These are phyloP conservation scores for Teratosphaeria nubilosa DNA, from an alignment of 2,329 filamentous ascomycete genomes.

Conservation along the genomic window DNA sequence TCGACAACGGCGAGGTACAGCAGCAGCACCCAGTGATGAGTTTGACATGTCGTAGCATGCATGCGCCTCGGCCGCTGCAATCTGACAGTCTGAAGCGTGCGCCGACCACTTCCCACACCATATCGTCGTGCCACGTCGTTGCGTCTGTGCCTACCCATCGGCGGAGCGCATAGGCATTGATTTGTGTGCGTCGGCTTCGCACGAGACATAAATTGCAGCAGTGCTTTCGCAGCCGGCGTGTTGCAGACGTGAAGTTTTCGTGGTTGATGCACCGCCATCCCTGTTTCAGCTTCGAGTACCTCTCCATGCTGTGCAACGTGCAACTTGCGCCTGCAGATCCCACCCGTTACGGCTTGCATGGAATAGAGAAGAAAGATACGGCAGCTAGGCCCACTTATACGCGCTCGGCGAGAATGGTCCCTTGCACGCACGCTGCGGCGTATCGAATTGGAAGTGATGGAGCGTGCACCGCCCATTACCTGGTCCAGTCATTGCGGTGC, in stretches of 20 bases:
- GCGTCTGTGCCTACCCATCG: not conserved
- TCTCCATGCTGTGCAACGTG: slow-evolving; percentile 10
- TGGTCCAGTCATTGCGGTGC: not conserved
- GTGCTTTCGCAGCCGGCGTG: not conserved
- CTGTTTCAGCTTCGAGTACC: slow-evolving; percentile 8
- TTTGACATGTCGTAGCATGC: slow-evolving; percentile 5
- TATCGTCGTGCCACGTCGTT: slow-evolving; percentile 5
- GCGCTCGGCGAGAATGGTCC: not conserved
- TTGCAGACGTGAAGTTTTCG: not conserved
- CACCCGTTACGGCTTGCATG: slow-evolving; percentile 9
- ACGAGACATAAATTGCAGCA: not conserved
- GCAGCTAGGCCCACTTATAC: not conserved
- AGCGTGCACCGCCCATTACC: not conserved
- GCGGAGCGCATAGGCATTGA: not conserved
- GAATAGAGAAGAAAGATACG: not conserved
- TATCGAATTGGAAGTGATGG: not conserved
- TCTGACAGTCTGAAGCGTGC: not conserved
- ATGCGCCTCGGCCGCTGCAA: not conserved
- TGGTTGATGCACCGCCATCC: slow-evolving; percentile 2
- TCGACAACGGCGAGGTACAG: slow-evolving; percentile 3
- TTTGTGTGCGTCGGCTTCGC: not conserved
- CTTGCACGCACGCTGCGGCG: not conserved
- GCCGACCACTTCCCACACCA: not conserved
- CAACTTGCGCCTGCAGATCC: slow-evolving; percentile 9
- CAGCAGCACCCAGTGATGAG: not conserved